phyloP scores from a whole-genome alignment of 2,329 filamentous ascomycete species.

The Aspergillus sclerotialis region DNA sequence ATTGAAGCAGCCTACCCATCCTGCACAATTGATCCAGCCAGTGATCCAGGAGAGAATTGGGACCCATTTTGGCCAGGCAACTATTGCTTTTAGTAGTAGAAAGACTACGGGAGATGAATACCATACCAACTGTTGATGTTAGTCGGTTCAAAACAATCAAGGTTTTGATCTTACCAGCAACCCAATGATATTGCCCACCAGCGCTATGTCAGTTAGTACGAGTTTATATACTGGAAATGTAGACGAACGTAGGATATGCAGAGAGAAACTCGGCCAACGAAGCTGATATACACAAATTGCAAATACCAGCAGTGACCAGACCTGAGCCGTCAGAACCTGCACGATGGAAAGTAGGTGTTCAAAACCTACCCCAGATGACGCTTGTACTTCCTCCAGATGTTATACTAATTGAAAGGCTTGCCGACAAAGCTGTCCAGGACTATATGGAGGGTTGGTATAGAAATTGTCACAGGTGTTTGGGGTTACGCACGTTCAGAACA shows the following conservation, averaged over 20 bases:
- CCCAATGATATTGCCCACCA: slow-evolving; percentile 3
- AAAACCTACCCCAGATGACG: slow-evolving; percentile 43
- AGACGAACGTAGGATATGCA: slow-evolving; percentile 2
- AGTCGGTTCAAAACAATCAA: neutral
- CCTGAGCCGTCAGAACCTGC: slow-evolving; percentile 14
- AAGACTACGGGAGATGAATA: too few species aligned
- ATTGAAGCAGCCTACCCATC: slow-evolving; percentile 55
- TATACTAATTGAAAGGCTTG: slow-evolving; percentile 54
- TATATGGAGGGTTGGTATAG: too few species aligned
- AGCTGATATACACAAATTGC: slow-evolving; percentile 59
- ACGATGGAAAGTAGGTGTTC: neutral
- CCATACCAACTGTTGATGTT: too few species aligned
- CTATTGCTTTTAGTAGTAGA: slow-evolving; percentile 11
- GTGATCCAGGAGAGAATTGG: slow-evolving; percentile 61
- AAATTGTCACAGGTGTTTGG: too few species aligned
- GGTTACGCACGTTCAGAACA: slow-evolving; percentile 45
- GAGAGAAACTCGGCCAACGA: slow-evolving; percentile 44
- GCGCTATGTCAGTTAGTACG: neutral
- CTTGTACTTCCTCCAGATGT: slow-evolving; percentile 65
- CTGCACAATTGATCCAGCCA: slow-evolving; percentile 62
- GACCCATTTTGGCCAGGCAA: slow-evolving; percentile 54
- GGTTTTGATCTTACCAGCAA: slow-evolving; percentile 1
- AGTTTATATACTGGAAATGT: neutral
- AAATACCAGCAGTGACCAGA: slow-evolving; percentile 52
- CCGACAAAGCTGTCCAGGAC: slow-evolving; percentile 55